These are phyloP conservation scores for Juncus effusus DNA, from an alignment of 176 grass and related monocot species.

Conservation along the genomic window DNA sequence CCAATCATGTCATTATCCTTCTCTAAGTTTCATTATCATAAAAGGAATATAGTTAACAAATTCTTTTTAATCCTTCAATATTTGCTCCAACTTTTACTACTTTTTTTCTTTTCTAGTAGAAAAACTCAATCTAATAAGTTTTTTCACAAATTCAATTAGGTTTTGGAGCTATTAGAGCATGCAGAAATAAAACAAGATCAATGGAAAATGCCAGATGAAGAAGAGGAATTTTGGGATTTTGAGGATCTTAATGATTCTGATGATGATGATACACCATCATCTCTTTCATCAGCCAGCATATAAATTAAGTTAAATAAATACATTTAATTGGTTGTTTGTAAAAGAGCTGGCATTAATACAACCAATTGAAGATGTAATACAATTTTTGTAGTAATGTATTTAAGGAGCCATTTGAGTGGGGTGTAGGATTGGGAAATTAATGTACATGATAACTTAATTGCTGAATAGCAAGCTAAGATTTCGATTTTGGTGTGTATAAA, in stretches of 20 bases:
- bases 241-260: constrained; percentile 53
- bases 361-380: too few relatives aligned
- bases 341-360: not conserved
- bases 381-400: too few relatives aligned
- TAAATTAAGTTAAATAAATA: not conserved
- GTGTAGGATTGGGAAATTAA: constrained; percentile 11
- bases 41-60: too few relatives aligned
- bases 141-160: constrained; percentile 32
- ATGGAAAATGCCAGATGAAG: constrained; percentile 61
- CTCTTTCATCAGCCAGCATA: constrained; percentile 46
- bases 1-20: not conserved
- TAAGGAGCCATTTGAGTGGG: not conserved
- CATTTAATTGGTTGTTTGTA: not conserved
- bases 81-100: too few relatives aligned
- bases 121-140: too few relatives aligned
- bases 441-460: constrained; percentile 14
- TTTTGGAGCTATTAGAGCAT: constrained; percentile 70
- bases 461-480: constrained; percentile 20
- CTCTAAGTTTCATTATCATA: not conserved
- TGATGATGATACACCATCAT: constrained; percentile 35
- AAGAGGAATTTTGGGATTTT: constrained; percentile 53
- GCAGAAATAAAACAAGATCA: constrained; percentile 59
- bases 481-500: constrained; percentile 11
- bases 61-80: too few relatives aligned
- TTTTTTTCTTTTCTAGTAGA: too few relatives aligned